phyloP scores from a whole-genome alignment of 495 filamentous ascomycete genomes.

The Penicillium antarcticum region DNA sequence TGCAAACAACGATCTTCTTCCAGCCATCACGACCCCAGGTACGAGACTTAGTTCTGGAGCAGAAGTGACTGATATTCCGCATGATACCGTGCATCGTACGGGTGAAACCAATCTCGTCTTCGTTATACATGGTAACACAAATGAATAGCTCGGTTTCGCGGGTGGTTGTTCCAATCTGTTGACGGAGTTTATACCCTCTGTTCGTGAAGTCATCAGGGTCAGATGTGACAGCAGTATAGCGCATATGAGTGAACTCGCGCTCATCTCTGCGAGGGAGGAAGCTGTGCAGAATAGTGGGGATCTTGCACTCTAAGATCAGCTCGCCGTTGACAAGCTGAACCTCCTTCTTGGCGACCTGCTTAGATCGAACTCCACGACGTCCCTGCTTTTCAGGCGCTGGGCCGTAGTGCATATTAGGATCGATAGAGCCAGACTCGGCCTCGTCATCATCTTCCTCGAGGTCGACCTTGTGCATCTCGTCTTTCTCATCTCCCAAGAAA shows the following conservation, averaged over 20 bases:
- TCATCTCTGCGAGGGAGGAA: conserved; percentile 91
- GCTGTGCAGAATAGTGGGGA: conserved; percentile 93
- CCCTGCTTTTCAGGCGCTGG: conserved; percentile 83
- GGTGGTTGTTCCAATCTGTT: conserved; percentile 80
- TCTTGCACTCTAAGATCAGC: conserved; percentile 97
- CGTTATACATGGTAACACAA: conserved; percentile 98
- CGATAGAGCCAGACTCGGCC: conserved; percentile 33
- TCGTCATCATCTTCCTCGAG: conserved; percentile 45
- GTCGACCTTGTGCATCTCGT: conserved; percentile 39
- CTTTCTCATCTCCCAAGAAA: conserved; percentile 53
- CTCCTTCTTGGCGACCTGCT: conserved; percentile 90
- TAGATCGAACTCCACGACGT: conserved; percentile 76
- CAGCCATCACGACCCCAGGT: conserved; percentile 98
- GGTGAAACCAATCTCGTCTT: conserved; percentile 93
- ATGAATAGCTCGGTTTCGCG: conserved; percentile 98
- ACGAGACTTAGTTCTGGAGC: conserved; percentile 82
- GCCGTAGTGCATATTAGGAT: conserved; percentile 67
- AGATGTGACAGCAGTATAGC: conserved; percentile 99
- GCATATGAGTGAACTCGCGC: conserved; percentile 98
- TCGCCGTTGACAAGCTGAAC: conserved; percentile 96
- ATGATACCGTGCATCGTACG: conserved; percentile 99
- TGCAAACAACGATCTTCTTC: conserved; percentile 99
- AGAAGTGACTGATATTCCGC: conserved; percentile 96
- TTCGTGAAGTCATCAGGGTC: conserved; percentile 93
- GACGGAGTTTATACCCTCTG: conserved; percentile 89